A percentile compares a stretch with the other conserved stretches of the same genome.
Conservation (phyloP, 2,329 filamentous ascomycete genomes). For the Monilinia fructicola region DNA sequence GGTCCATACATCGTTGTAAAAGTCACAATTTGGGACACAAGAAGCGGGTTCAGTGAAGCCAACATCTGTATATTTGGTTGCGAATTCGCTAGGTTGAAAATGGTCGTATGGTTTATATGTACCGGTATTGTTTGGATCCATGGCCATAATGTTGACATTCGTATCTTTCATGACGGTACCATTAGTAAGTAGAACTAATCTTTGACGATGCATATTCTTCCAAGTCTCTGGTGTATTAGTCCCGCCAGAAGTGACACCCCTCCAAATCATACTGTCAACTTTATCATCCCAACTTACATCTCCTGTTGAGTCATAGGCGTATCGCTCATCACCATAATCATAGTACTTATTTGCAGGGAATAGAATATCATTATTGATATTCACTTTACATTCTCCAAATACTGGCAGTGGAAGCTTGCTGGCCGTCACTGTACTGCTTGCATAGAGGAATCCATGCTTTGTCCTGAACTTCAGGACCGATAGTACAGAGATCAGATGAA, state of each 20-base stretch:
- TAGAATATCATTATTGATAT: conserved; percentile 62
- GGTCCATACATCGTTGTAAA: conserved; percentile 48
- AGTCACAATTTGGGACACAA: conserved; percentile 47
- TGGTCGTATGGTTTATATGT: conserved; percentile 44
- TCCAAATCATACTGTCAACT: conserved; percentile 58
- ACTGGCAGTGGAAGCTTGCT: conserved; percentile 58
- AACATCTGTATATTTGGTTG: conserved; percentile 39
- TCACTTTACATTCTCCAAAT: conserved; percentile 62
- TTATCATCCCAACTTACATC: conserved; percentile 61
- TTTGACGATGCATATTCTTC: conserved; percentile 56
- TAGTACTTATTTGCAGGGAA: conserved; percentile 67
- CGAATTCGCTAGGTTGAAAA: conserved; percentile 45
- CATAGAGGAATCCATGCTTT: conserved; percentile 58
- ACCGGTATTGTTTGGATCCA: conserved; percentile 42
- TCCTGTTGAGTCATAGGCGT: conserved; percentile 55
- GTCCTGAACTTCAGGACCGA: conserved; percentile 52
- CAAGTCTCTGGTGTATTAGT: conserved; percentile 51
- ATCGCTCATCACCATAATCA: conserved; percentile 52
- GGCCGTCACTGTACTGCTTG: conserved; percentile 52
- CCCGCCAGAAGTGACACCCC: conserved; percentile 64
- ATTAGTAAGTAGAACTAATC: conserved; percentile 57
- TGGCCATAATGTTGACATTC: conserved; percentile 40
- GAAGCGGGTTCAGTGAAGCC: conserved; percentile 45
- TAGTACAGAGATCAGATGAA: conserved; percentile 56
- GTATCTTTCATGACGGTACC: conserved; percentile 48